These are phyloP conservation scores for Saksenaea vasiformis DNA, from an alignment of 371 early-diverging fungal genomes.

Conservation along the genomic window DNA sequence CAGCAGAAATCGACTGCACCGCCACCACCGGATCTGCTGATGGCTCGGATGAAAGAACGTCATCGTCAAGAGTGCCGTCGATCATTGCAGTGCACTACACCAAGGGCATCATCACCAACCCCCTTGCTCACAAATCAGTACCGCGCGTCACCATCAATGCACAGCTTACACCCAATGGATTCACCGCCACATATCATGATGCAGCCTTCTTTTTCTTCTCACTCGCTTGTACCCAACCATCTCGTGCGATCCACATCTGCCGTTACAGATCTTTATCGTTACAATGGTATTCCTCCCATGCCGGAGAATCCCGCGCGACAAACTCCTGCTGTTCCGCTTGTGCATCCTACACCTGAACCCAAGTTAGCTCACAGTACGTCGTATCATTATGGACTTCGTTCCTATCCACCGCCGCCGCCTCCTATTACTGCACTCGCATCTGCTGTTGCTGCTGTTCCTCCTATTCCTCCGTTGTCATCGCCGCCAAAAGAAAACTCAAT, in stretches of 20 bases:
- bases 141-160: neutral
- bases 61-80: constrained; percentile 25
- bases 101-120: neutral
- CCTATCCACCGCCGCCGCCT: neutral
- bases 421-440: neutral
- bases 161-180: neutral
- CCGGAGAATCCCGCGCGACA: neutral
- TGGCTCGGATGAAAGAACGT: constrained; percentile 27
- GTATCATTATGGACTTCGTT: neutral
- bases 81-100: constrained; percentile 12
- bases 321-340: neutral
- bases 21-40: constrained; percentile 1
- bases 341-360: neutral
- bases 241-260: neutral
- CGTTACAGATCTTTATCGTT: neutral
- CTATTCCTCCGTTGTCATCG: neutral
- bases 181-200: neutral
- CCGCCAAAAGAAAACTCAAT: neutral
- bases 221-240: neutral
- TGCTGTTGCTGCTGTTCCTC: neutral
- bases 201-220: neutral
- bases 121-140: neutral
- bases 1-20: constrained; percentile 3
- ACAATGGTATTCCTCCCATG: neutral
- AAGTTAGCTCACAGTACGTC: neutral